These are phyloP conservation scores for Hymenoscyphus repandus DNA, from an alignment of 2,329 filamentous ascomycete species.

Conservation along the genomic window DNA sequence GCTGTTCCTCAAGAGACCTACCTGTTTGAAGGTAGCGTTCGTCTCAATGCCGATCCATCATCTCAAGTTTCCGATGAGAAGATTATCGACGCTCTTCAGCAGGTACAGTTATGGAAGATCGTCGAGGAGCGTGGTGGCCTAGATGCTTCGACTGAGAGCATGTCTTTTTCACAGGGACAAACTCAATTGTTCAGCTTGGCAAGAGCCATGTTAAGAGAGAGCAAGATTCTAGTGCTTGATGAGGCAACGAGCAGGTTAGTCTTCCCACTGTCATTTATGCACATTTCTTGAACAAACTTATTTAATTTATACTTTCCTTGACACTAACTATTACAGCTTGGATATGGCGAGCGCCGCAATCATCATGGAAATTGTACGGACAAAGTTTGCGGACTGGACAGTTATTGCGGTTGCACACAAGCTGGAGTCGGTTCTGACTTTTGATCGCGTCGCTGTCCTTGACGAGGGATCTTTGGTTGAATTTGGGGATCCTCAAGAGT, in stretches of 20 bases:
- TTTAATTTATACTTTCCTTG: constrained; percentile 27
- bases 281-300: neutral
- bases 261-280: neutral
- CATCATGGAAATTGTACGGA: constrained; percentile 45
- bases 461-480: constrained; percentile 3
- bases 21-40: constrained; percentile 80
- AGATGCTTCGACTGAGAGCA: constrained; percentile 35
- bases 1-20: constrained; percentile 95
- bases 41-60: constrained; percentile 76
- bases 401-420: constrained; percentile 38
- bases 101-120: constrained; percentile 31
- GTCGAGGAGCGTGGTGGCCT: constrained; percentile 12
- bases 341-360: too few relatives aligned
- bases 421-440: constrained; percentile 41
- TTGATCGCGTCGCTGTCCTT: constrained; percentile 19
- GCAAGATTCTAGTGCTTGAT: constrained; percentile 37
- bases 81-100: constrained; percentile 28
- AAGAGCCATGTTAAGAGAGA: constrained; percentile 37
- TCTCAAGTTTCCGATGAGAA: neutral
- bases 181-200: constrained; percentile 45
- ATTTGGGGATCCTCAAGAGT: neutral
- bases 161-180: constrained; percentile 60
- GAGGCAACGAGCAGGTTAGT: constrained; percentile 39
- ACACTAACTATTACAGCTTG: too few relatives aligned
- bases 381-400: constrained; percentile 48